Evolutionary conservation across 2,329 filamentous ascomycete genomes (phyloP).

Genomic region (Cordyceps fumosorosea): DNA sequence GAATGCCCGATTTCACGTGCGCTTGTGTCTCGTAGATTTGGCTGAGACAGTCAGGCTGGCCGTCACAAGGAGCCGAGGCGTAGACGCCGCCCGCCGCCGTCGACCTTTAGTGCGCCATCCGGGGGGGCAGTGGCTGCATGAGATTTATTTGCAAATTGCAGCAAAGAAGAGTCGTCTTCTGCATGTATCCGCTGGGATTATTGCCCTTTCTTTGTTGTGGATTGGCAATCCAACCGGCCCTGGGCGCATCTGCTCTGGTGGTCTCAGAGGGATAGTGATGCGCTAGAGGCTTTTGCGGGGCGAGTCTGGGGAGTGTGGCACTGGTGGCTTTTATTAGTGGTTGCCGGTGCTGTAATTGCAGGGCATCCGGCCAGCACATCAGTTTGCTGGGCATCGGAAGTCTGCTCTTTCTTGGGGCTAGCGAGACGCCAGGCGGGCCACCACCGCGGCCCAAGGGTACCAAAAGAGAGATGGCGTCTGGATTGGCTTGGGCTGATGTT

Average conservation of each 20-base stretch:
- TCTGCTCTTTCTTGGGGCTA: not conserved
- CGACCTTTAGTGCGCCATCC: slow-evolving; percentile 3
- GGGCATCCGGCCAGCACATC: not conserved
- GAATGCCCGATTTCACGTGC: slow-evolving; percentile 4
- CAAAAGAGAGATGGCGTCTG: slow-evolving; percentile 8
- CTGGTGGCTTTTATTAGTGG: not conserved
- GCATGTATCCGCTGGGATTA: no score
- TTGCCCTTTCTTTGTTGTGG: no score
- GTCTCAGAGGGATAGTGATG: not conserved
- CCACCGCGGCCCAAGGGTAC: slow-evolving; percentile 1
- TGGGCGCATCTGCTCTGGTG: not conserved
- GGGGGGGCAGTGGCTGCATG: not conserved
- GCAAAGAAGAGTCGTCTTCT: not conserved
- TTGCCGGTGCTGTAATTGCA: not conserved
- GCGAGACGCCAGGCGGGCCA: not conserved
- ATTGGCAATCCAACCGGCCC: not conserved
- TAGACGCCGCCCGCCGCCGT: not conserved
- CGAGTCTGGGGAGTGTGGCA: not conserved
- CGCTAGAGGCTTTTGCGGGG: slow-evolving; percentile 1
- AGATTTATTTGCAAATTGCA: not conserved
- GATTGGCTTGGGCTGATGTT: not conserved
- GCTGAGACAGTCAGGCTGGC: not conserved
- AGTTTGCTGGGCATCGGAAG: no score
- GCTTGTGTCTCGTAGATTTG: not conserved
- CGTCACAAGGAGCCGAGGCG: slow-evolving; percentile 13